Percentiles rank a stretch among this genome's conserved stretches.
These are phyloP conservation scores for Boletales sp. DNA, from an alignment of 768 basidiomycete genomes.

Conservation along the genomic window DNA sequence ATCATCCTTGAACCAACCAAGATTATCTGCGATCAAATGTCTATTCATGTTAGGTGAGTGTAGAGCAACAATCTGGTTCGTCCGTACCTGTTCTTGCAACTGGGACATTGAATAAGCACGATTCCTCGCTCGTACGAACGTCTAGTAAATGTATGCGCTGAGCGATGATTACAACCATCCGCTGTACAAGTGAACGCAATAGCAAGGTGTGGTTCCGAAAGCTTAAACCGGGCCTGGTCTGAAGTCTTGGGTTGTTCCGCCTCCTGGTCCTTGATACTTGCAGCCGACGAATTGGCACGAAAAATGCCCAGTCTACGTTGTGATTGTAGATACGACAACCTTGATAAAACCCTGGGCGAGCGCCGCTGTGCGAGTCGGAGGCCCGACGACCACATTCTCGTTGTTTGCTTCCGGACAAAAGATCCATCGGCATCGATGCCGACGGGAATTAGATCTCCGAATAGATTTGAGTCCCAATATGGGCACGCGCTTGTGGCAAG, in stretches of 20 bases:
- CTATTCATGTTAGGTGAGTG: constrained; percentile 32
- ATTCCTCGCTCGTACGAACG: constrained; percentile 84
- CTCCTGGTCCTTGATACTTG: neutral
- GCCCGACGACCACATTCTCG: constrained; percentile 44
- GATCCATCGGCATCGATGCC: constrained; percentile 12
- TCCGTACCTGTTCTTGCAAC: constrained; percentile 79
- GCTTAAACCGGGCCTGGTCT: constrained; percentile 29
- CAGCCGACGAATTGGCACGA: constrained; percentile 17
- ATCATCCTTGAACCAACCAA: constrained; percentile 88
- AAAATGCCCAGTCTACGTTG: constrained; percentile 34
- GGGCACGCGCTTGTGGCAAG: constrained; percentile 29
- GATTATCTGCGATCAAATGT: constrained; percentile 84
- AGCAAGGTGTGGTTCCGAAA: constrained; percentile 59
- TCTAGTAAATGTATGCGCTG: constrained; percentile 84
- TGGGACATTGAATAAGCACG: constrained; percentile 88
- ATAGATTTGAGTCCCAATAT: constrained; percentile 21
- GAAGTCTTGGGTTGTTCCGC: neutral
- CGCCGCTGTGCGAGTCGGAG: constrained; percentile 41
- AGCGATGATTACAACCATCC: constrained; percentile 66
- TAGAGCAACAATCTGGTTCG: neutral
- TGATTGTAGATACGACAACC: constrained; percentile 30
- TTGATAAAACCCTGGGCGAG: constrained; percentile 36
- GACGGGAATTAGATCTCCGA: constrained; percentile 11
- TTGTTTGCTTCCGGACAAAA: too few species aligned
- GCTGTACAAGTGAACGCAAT: constrained; percentile 89